Evolutionary conservation across 2,329 filamentous ascomycete species (phyloP).

Genomic region (Sporothrix variecibatus): DNA sequence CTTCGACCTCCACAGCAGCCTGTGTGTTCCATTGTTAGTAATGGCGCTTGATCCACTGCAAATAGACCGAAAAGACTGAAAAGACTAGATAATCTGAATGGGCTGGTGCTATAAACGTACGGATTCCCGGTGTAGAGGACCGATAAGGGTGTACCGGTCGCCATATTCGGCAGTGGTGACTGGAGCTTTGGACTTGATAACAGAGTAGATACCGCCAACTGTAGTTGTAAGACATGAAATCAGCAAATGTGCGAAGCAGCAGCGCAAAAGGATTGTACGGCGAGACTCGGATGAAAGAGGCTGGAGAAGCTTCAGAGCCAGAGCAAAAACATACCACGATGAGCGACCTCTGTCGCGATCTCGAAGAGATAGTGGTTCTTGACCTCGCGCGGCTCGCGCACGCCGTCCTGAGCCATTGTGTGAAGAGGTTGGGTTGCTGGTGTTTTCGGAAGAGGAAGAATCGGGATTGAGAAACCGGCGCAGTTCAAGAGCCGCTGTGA

Average conservation of each 20-base stretch:
- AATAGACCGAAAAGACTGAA: neutral
- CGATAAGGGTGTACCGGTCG: slow-evolving; percentile 92
- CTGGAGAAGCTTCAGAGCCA: neutral
- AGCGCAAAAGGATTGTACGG: neutral
- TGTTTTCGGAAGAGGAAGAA: neutral
- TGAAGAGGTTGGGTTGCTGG: slow-evolving; percentile 11
- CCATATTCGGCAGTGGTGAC: slow-evolving; percentile 99
- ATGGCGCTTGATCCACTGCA: neutral
- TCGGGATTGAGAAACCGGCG: neutral
- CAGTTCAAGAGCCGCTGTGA: neutral
- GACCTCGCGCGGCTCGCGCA: slow-evolving; percentile 65
- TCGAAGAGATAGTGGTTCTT: slow-evolving; percentile 97
- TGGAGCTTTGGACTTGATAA: slow-evolving; percentile 97
- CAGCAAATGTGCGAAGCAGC: neutral
- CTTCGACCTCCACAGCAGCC: slow-evolving; percentile 98
- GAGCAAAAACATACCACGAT: slow-evolving; percentile 69
- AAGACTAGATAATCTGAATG: too few species aligned
- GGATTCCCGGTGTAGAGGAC: slow-evolving; percentile 87
- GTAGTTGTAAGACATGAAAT: neutral
- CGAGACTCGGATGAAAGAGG: neutral
- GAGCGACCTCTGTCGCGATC: slow-evolving; percentile 94
- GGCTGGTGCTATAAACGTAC: slow-evolving; percentile 48
- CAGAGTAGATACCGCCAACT: slow-evolving; percentile 99
- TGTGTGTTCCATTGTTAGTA: slow-evolving; percentile 39
- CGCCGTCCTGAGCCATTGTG: slow-evolving; percentile 43